phyloP scores from a whole-genome alignment of 1,284 basidiomycete genomes.

The Leccinum subrobustum region DNA sequence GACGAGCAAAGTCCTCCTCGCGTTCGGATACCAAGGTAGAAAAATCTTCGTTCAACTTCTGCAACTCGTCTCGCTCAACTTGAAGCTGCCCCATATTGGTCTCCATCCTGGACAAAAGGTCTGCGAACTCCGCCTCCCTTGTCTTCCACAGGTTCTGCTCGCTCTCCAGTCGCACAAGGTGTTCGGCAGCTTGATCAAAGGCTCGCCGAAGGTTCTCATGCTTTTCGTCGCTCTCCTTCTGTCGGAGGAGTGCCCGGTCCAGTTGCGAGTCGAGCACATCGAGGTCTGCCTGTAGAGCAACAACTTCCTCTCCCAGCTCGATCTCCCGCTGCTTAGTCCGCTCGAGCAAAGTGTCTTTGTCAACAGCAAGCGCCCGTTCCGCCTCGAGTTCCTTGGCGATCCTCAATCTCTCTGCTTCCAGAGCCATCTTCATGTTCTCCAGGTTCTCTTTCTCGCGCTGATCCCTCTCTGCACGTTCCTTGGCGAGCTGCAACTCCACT shows the following conservation, averaged over 20 bases:
- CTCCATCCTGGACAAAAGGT: conserved; percentile 57
- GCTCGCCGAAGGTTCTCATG: conserved; percentile 67
- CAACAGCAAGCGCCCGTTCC: conserved; percentile 78
- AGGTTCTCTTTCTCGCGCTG: conserved; percentile 77
- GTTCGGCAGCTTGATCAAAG: conserved; percentile 82
- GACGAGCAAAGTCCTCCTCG: conserved; percentile 77
- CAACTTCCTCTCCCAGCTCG: conserved; percentile 84
- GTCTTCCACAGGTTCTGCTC: conserved; percentile 70
- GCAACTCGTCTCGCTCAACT: conserved; percentile 58
- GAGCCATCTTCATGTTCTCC: conserved; percentile 73
- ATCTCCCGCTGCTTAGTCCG: conserved; percentile 84
- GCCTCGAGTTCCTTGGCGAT: conserved; percentile 82
- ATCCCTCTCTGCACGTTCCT: conserved; percentile 86
- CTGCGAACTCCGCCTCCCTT: conserved; percentile 58
- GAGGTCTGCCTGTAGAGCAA: conserved; percentile 79
- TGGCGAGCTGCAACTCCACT: conserved; percentile 77
- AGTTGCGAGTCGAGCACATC: conserved; percentile 86
- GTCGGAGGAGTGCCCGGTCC: conserved; percentile 75
- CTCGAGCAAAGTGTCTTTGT: conserved; percentile 77
- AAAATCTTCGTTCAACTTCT: conserved; percentile 70
- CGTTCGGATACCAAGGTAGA: conserved; percentile 69
- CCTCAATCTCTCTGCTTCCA: conserved; percentile 80
- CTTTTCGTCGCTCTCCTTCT: conserved; percentile 79
- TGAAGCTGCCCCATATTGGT: conserved; percentile 58
- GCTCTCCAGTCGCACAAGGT: conserved; percentile 76